Evolutionary conservation across 768 basidiomycete genomes (phyloP).

Genomic region (Scleroderma bovista): DNA sequence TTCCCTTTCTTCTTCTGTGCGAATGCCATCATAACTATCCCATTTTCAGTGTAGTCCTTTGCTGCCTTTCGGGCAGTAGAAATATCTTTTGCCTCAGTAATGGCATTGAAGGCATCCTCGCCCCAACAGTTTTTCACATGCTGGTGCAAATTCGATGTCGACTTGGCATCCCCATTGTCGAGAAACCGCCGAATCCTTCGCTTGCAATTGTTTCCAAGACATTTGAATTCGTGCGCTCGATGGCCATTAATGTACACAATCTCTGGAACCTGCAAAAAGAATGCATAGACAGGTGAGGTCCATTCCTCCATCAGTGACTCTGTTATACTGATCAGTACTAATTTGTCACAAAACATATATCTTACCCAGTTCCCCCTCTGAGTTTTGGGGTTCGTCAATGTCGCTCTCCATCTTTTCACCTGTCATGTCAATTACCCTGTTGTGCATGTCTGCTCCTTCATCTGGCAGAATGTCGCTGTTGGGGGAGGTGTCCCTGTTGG

Average conservation of each 20-base stretch:
- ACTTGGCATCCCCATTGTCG: constrained; percentile 20
- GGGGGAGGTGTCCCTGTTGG: too few relatives aligned
- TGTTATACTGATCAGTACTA: too few relatives aligned
- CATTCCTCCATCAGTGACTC: background rate
- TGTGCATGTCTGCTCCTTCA: too few relatives aligned
- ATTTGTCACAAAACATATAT: too few relatives aligned
- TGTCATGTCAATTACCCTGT: too few relatives aligned
- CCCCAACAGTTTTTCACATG: background rate
- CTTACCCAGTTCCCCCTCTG: too few relatives aligned
- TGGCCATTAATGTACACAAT: too few relatives aligned
- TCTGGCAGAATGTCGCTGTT: too few relatives aligned
- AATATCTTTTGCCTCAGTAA: background rate
- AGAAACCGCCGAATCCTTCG: constrained; percentile 15
- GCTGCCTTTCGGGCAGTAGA: background rate
- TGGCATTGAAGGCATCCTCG: background rate
- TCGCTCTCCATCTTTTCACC: too few relatives aligned
- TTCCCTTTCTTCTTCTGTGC: constrained; percentile 2
- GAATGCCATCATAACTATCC: background rate
- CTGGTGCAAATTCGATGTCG: constrained; percentile 23
- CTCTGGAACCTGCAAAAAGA: background rate
- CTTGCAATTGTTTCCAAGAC: constrained; percentile 16
- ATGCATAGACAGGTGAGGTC: constrained; percentile 1
- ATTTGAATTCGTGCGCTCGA: constrained; percentile 22
- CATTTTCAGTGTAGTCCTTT: constrained; percentile 11
- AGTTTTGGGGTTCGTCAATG: too few relatives aligned